A percentile compares a stretch with the other conserved stretches of the same genome.
Conservation (phyloP, 768 basidiomycete species). For the Mrakia gelida region DNA sequence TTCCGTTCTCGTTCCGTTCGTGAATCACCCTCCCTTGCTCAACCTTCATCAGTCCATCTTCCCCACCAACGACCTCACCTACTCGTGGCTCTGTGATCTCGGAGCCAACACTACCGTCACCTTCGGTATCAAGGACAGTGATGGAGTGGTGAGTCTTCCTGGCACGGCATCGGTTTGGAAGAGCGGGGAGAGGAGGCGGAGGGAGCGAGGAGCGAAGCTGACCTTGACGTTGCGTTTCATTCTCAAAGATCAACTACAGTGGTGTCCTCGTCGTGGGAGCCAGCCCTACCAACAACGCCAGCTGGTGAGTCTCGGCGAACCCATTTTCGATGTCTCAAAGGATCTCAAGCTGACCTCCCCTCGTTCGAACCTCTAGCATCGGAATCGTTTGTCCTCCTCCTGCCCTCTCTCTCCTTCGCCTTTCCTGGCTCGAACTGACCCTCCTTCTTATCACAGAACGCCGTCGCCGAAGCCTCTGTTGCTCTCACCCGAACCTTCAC, state of each 20-base stretch:
- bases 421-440: not conserved
- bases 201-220: not conserved
- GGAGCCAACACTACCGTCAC: conserved; percentile 1
- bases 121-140: conserved; percentile 7
- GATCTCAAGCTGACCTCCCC: no score
- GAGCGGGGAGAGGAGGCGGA: no score
- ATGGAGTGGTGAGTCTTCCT: not conserved
- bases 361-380: not conserved
- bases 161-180: no score
- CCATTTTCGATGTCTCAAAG: no score
- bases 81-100: not conserved
- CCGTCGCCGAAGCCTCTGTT: conserved; percentile 3
- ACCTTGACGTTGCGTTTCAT: not conserved
- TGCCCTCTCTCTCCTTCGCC: not conserved
- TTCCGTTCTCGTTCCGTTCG: not conserved
- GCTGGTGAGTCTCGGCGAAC: no score
- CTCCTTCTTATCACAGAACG: not conserved
- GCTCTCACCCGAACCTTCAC: conserved; percentile 9
- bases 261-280: not conserved
- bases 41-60: not conserved
- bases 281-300: not conserved
- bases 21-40: no score
- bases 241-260: not conserved
- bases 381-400: not conserved
- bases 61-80: not conserved